Base-by-base conservation (phyloP, 2,329 filamentous ascomycete species). In the Ophioceras dolichostomum region DNA sequence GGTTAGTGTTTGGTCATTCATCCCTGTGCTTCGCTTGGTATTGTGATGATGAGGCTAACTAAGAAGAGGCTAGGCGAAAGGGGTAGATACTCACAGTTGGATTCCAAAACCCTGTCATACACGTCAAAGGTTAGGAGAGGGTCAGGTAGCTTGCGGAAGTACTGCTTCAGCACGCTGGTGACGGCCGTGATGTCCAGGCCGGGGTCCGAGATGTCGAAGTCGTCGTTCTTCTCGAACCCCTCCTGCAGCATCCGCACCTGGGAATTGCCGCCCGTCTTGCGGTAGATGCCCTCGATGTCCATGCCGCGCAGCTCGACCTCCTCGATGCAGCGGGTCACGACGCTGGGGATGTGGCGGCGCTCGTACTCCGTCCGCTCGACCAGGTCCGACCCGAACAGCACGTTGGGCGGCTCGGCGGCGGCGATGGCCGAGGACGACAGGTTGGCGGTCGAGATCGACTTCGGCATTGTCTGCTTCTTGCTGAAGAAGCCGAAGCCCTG, bases 211-310 rank as follows among this genome's bases (percentile, higher is more conserved):
- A 98, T 93, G 54, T 96, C 89, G 54, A 78, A 91, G 52, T 89
- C 84, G 45, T 83, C 74, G 41, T 75, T 80, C 56, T 79, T 81
- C 57, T 95, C 88, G 55, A 98, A 96, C 10, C 88, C 87, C 47
- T 88, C 83, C 52, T 89, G 85, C 48, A 98, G 84, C 51, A 75
- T 70, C 57, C 94, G 93, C 54, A 94, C 83, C 56, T 93, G 86
- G 8, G 84, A 86, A 50, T 83, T 87, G 47, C 88, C 91, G 40
- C 91, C 91, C 36, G 88, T 94, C 68, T 98, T 98, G 52, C 91
- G 79, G 63, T 98, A 98, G 49, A 98, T 94, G 44, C 91, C 91
- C 62, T 96, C 91, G 48, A 93, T 76, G 50, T 96, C 88, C 85
- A 98, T 94, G 60, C 89, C 91, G 54, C 91, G 79, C 17, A 91